Evolutionary conservation across 176 grass and related monocot genomes (phyloP).

Genomic region (Triticum turgidum): DNA sequence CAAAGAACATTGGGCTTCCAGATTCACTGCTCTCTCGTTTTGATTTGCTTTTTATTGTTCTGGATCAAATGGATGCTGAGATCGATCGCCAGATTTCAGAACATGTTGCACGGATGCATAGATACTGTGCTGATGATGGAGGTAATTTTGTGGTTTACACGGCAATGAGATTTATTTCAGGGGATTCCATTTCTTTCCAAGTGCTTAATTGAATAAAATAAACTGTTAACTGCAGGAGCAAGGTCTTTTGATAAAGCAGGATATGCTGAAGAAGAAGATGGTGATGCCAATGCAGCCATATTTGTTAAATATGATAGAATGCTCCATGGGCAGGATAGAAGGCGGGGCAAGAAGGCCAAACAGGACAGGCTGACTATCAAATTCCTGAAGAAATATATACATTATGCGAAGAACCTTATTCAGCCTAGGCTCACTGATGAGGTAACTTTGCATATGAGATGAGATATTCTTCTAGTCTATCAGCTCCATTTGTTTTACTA

Average conservation of each 20-base stretch:
- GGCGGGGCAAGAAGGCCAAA: constrained; percentile 75
- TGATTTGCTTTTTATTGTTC: constrained; percentile 98
- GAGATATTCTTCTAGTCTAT: neutral
- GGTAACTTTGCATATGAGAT: constrained; percentile 44
- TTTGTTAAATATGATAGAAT: constrained; percentile 97
- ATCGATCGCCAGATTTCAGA: constrained; percentile 95
- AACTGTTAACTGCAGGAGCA: constrained; percentile 42
- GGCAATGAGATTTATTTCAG: constrained; percentile 23
- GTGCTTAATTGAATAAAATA: constrained; percentile 13
- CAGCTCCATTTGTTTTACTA: neutral
- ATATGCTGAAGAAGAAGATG: constrained; percentile 88
- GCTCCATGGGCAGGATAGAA: constrained; percentile 96
- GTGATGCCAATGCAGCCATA: constrained; percentile 63
- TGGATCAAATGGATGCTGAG: constrained; percentile 99
- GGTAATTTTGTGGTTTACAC: constrained; percentile 46
- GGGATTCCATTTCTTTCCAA: neutral
- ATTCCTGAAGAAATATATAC: constrained; percentile 97
- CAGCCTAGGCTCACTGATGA: constrained; percentile 93
- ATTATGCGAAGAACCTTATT: constrained; percentile 95
- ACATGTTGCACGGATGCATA: constrained; percentile 92
- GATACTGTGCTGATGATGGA: constrained; percentile 91
- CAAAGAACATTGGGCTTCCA: constrained; percentile 96
- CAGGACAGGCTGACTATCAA: constrained; percentile 88
- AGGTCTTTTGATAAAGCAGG: constrained; percentile 60
- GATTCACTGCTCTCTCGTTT: constrained; percentile 98